phyloP scores from a whole-genome alignment of 192 early-diverging fungal species.

The Mortierella antarctica region DNA sequence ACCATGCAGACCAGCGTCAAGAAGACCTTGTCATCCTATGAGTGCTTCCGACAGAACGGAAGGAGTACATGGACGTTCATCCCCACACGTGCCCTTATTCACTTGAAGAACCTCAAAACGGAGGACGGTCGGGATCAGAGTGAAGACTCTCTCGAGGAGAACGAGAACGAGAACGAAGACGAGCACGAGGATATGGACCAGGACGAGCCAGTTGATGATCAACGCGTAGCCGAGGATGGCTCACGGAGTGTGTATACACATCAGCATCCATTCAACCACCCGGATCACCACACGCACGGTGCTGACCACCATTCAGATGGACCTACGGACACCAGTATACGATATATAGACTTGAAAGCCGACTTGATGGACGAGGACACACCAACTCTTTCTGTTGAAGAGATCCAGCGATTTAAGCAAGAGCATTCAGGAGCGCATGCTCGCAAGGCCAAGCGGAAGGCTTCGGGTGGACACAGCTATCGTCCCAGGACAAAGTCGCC shows the following conservation, averaged over 20 bases:
- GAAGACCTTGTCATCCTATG: constrained; percentile 48
- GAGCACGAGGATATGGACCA: constrained; percentile 30
- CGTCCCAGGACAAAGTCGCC: constrained; percentile 44
- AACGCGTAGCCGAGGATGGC: constrained; percentile 8
- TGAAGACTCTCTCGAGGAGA: constrained; percentile 28
- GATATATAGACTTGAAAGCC: constrained; percentile 38
- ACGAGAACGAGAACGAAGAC: constrained; percentile 26
- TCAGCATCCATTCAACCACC: constrained; percentile 3
- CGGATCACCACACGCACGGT: not conserved
- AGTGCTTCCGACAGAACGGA: constrained; percentile 52
- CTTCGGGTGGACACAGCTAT: constrained; percentile 28
- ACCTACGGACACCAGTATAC: constrained; percentile 34
- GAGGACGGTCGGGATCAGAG: constrained; percentile 28
- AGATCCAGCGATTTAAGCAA: constrained; percentile 46
- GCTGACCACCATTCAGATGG: constrained; percentile 15
- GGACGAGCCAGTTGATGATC: not conserved
- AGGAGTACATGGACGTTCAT: constrained; percentile 51
- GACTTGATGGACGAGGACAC: constrained; percentile 36
- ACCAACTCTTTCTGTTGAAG: constrained; percentile 42
- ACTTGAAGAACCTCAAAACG: constrained; percentile 44
- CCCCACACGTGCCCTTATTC: constrained; percentile 34
- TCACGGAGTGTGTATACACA: not conserved
- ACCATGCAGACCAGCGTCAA: constrained; percentile 56
- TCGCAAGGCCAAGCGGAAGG: constrained; percentile 39
- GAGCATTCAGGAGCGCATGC: constrained; percentile 31